Conservation (phyloP, 208 protist genomes). For the Leishmania martiniquensis region DNA sequence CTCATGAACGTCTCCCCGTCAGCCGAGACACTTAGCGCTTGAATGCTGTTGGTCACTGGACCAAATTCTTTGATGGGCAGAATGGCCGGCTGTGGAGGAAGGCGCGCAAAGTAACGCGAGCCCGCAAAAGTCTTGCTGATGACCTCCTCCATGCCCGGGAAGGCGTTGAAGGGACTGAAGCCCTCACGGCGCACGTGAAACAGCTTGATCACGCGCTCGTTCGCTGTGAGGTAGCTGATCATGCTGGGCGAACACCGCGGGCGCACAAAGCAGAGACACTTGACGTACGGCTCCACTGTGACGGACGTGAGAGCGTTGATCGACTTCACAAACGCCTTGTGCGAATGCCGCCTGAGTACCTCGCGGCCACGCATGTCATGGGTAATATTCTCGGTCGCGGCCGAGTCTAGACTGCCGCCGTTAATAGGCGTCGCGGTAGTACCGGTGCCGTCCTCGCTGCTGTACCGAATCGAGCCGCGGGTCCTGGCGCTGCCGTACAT, state of each 20-base stretch:
- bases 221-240: conserved; percentile 87
- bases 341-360: conserved; percentile 71
- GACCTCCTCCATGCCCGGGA: conserved; percentile 71
- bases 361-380: conserved; percentile 65
- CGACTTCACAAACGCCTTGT: conserved; percentile 83
- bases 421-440: conserved; percentile 29
- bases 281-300: conserved; percentile 74
- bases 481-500: conserved; percentile 15
- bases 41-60: conserved; percentile 68
- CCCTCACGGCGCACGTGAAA: conserved; percentile 85
- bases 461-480: conserved; percentile 17
- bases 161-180: conserved; percentile 73
- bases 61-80: conserved; percentile 84
- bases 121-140: conserved; percentile 51
- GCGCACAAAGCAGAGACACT: conserved; percentile 70
- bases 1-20: conserved; percentile 87
- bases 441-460: conserved; percentile 30
- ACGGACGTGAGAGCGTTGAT: conserved; percentile 88
- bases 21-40: conserved; percentile 72
- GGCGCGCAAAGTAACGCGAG: conserved; percentile 70
- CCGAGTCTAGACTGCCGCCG: conserved; percentile 39
- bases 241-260: conserved; percentile 74
- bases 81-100: conserved; percentile 58
- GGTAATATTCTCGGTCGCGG: conserved; percentile 45
- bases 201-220: conserved; percentile 86